phyloP scores from a whole-genome alignment of 192 early-diverging fungal genomes.

The Dimargaris cristalligena region DNA sequence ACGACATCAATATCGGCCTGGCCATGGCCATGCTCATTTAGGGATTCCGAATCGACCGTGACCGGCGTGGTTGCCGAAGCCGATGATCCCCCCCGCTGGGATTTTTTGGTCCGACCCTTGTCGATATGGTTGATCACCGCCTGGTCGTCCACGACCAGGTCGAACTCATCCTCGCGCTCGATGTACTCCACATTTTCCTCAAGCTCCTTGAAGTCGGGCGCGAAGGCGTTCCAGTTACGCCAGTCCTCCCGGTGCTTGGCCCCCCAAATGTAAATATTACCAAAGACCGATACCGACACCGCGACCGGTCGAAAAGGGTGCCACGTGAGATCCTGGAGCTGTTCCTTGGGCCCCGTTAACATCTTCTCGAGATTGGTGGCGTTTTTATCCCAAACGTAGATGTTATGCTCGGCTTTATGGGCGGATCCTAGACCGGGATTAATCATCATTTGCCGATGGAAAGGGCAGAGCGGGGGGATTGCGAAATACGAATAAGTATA shows the following conservation, averaged over 20 bases:
- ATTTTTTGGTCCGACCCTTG: not conserved
- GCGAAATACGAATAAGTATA: too few relatives aligned
- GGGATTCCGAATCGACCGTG: too few relatives aligned
- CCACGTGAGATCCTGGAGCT: conserved; percentile 57
- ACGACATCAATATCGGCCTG: too few relatives aligned
- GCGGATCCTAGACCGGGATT: conserved; percentile 61
- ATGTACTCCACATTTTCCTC: conserved; percentile 91
- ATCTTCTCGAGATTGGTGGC: conserved; percentile 73
- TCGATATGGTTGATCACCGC: not conserved
- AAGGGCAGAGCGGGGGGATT: too few relatives aligned
- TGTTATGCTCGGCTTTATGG: conserved; percentile 79
- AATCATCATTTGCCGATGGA: too few relatives aligned
- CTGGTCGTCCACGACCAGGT: conserved; percentile 32
- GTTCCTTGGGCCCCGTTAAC: conserved; percentile 75
- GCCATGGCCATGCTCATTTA: too few relatives aligned
- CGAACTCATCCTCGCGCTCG: conserved; percentile 90
- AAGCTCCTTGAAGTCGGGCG: conserved; percentile 81
- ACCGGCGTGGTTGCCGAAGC: too few relatives aligned
- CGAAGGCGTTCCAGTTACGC: conserved; percentile 81
- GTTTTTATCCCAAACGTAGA: conserved; percentile 85
- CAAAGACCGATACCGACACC: conserved; percentile 62
- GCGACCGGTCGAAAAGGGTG: conserved; percentile 77
- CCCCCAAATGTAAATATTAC: conserved; percentile 78
- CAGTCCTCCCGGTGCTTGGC: conserved; percentile 47
- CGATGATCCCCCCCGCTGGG: not conserved